These are phyloP conservation scores for Jackrogersella multiformis DNA, from an alignment of 495 filamentous ascomycete species.

Conservation along the genomic window DNA sequence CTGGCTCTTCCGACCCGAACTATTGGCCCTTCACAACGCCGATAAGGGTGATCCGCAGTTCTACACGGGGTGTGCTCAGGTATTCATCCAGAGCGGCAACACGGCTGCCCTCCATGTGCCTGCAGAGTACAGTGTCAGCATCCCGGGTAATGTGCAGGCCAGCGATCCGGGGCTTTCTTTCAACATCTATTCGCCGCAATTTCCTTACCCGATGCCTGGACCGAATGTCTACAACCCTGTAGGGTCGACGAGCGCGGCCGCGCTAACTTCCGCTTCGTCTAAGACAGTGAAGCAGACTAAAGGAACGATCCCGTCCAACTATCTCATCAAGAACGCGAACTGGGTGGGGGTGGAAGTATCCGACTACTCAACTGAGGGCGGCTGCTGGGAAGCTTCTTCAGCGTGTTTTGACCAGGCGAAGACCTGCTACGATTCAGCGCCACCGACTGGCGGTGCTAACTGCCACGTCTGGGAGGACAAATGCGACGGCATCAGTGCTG, in stretches of 20 bases:
- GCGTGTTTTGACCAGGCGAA: constrained; percentile 67
- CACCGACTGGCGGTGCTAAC: constrained; percentile 63
- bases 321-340: constrained; percentile 72
- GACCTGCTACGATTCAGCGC: constrained; percentile 65
- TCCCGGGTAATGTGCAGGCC: constrained; percentile 69
- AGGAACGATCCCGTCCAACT: constrained; percentile 60
- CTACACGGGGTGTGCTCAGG: constrained; percentile 75
- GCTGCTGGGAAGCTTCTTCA: constrained; percentile 66
- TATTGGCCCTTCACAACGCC: constrained; percentile 73
- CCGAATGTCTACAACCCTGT: constrained; percentile 59
- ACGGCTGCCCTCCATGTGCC: constrained; percentile 49
- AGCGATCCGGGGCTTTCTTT: constrained; percentile 64
- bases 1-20: constrained; percentile 74
- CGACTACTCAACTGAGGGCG: constrained; percentile 58
- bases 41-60: constrained; percentile 69
- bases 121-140: constrained; percentile 59
- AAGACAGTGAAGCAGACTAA: constrained; percentile 45
- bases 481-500: constrained; percentile 62
- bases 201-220: constrained; percentile 68
- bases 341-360: constrained; percentile 73
- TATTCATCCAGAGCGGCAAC: constrained; percentile 64
- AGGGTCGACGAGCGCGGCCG: constrained; percentile 11
- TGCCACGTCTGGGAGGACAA: constrained; percentile 69
- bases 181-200: constrained; percentile 64
- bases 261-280: constrained; percentile 1